phyloP scores from a whole-genome alignment of 1,139 yeast species.

The Magnusiomyces magnusii region DNA sequence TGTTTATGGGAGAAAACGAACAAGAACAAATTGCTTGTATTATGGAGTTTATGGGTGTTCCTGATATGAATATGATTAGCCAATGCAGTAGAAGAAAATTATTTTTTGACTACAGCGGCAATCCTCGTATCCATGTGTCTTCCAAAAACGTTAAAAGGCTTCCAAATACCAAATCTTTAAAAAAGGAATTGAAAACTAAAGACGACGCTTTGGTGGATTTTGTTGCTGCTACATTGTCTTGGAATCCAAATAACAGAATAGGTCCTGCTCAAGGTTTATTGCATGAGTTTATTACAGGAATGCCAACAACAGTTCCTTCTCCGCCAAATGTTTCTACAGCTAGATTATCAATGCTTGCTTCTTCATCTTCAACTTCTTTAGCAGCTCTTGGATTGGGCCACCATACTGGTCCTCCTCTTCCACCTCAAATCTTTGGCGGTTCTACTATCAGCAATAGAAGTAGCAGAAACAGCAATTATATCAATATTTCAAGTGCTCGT shows the following conservation, averaged over 20 bases:
- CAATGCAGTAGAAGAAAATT: slow-evolving; percentile 33
- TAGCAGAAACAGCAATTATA: neutral
- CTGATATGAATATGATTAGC: slow-evolving; percentile 38
- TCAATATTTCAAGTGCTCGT: neutral
- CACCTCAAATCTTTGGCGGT: neutral
- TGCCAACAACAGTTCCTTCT: neutral
- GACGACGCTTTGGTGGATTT: slow-evolving; percentile 36
- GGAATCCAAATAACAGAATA: slow-evolving; percentile 49
- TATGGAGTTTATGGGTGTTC: slow-evolving; percentile 57
- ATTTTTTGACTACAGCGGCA: slow-evolving; percentile 41
- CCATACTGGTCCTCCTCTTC: neutral
- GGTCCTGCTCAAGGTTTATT: slow-evolving; percentile 40
- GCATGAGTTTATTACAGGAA: slow-evolving; percentile 37
- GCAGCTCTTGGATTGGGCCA: neutral
- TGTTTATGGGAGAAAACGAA: slow-evolving; percentile 66
- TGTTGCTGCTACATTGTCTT: slow-evolving; percentile 37
- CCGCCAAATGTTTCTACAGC: neutral
- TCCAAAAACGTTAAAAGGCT: slow-evolving; percentile 33
- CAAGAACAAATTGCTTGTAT: slow-evolving; percentile 54
- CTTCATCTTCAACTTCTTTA: neutral
- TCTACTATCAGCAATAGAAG: neutral
- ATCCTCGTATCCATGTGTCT: slow-evolving; percentile 32
- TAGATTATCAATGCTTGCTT: neutral
- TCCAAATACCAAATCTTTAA: slow-evolving; percentile 28
- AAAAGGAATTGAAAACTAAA: slow-evolving; percentile 25